Evolutionary conservation across 257 asterid genomes (phyloP), one percentile per base, ranked within the genome.

Genomic region (Gentiana macrophylla): DNA sequence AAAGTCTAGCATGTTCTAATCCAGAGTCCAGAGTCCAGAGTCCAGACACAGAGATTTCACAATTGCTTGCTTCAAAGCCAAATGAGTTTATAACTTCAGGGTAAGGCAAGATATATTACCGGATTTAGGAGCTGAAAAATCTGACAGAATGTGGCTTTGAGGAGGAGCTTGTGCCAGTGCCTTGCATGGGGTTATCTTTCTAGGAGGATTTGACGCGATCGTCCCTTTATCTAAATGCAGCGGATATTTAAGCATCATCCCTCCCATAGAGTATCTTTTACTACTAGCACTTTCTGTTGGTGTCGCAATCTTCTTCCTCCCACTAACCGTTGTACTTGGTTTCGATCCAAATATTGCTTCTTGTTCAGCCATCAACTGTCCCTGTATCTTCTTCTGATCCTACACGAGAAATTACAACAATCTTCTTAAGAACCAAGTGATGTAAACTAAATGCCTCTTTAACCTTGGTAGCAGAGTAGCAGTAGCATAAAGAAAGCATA

Each of bases 311-410:
- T 43, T 73, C 79, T 82, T 90, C 72, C 64, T 76, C 35, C 73
- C 77, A 34, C 89, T 84, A 63, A 74, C 77, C 63, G 77, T 55
- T 43, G 98, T 96, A 68, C 96, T 87, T 9, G 84, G 94, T 64
- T 77, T 80, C 60, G 94, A 77, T 48, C 96, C 98, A 12, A 76
- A 91, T 4, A 79, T 82, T 44, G 84, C 81, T 83, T 91, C 98
- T 72, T 91, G 81, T 70, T 87, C 94, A 12, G 80, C 59, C 41
- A 84, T 70, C 54, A 84, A 64, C 73, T 77, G 96, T 50, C 95
- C 95, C 44, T 87, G 95, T 36, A 91, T 80, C 73, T 81, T 91
- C 88, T 87, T 91, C 72, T 73, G 94, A 56, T 84, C 92, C 98
- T 87, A 54, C 53, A 67, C 59, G 35, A 63, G 15, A 62, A 57